Evolutionary conservation across 257 asterid genomes (phyloP).

Genomic region (Plectranthus barbatus): DNA sequence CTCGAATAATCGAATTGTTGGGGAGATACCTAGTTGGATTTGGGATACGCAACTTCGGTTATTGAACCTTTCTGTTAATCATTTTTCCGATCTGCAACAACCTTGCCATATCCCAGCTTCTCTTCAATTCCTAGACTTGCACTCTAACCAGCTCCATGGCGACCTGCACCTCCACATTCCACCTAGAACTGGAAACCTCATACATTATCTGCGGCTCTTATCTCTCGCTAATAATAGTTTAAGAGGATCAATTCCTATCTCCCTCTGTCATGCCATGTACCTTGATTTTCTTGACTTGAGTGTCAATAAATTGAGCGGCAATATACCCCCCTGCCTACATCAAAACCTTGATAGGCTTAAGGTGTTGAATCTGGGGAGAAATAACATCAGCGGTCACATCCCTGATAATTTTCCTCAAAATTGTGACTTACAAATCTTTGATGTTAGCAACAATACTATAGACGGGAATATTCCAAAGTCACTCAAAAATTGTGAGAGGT

Average conservation of each 20-base stretch:
- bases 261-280: not conserved
- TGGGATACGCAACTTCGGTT: not conserved
- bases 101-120: slow-evolving; percentile 5
- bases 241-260: not conserved
- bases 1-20: too few species aligned
- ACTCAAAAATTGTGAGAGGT: slow-evolving; percentile 20
- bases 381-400: not conserved
- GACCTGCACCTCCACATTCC: not conserved
- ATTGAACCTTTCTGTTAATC: slow-evolving; percentile 26
- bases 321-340: slow-evolving; percentile 7
- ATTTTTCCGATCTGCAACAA: slow-evolving; percentile 6
- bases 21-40: too few species aligned
- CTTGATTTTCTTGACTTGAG: slow-evolving; percentile 20
- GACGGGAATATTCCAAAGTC: slow-evolving; percentile 23
- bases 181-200: too few species aligned
- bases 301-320: slow-evolving; percentile 3
- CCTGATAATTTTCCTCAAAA: not conserved
- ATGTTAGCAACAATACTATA: not conserved
- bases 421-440: not conserved
- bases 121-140: slow-evolving; percentile 8
- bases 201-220: not conserved
- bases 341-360: not conserved
- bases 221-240: slow-evolving; percentile 16
- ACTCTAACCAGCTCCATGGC: slow-evolving; percentile 14
- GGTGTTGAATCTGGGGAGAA: not conserved